Base-by-base conservation (phyloP, 2,329 filamentous ascomycete species). In the Diaporthe australafricana region DNA sequence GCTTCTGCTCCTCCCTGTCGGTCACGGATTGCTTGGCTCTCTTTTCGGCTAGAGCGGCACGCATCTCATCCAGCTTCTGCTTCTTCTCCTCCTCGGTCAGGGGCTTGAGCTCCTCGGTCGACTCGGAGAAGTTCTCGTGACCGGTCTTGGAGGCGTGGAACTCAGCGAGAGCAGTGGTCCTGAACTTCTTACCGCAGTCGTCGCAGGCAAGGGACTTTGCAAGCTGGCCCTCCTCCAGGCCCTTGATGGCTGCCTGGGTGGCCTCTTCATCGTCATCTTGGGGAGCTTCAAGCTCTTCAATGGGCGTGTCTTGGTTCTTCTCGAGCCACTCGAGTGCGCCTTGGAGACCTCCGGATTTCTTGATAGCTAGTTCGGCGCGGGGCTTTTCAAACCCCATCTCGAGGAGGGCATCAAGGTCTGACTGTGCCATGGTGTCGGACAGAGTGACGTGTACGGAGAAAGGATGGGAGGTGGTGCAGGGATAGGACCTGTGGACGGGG, bases 311-410 rank as follows among this genome's bases (percentile, higher is more conserved):
- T 80, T 97, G 92, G 80, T 97, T 97, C 77, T 93, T 90, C 80
- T 97, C 95, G 1, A 99, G 89, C 96, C 96, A 99, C 84, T 98
- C 94, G 71, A 99, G 89, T 67, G 96, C 96, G 76, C 92, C 93
- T 80, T 96, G 92, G 57, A 98, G 84, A 71, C 93, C 93, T 74
- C 95, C 94, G 16, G 91, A 89, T 79, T 93, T 94, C 83, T 96
- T 94, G 75, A 98, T 87, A 45, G 96, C 96, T 56, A 98, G 84
- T 80, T 95, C 89, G 57, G 94, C 92, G 75, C 94, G 91, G 78
- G 94, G 90, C 78, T 91, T 90, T 75, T 97, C 94, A 79, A 99
- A 99, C 82, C 91, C 91, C 90, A 93, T 92, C 67, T 92, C 90
- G 75, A 92, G 80, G 77, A 93, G 83, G 45, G 87, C 82, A 22